These are phyloP conservation scores for Cnidoscolus chayamansa DNA, from an alignment of 441 rosid genomes.

Conservation along the genomic window DNA sequence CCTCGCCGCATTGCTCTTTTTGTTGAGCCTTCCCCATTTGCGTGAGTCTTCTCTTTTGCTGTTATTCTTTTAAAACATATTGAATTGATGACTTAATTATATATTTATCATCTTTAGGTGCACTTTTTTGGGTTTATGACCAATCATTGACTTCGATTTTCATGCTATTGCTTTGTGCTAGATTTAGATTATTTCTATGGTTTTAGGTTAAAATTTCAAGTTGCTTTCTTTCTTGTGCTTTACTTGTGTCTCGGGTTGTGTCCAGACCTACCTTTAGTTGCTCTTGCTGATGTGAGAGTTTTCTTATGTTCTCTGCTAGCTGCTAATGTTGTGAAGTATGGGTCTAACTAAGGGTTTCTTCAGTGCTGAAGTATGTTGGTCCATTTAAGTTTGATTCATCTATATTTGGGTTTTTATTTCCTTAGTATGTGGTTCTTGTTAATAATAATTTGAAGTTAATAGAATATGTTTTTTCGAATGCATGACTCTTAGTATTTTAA, in stretches of 20 bases:
- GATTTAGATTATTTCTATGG: slow-evolving; percentile 16
- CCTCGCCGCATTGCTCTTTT: slow-evolving; percentile 92
- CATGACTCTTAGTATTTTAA: no score
- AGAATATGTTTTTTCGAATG: no score
- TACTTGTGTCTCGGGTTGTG: no score
- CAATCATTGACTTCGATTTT: slow-evolving; percentile 13
- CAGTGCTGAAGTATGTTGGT: not conserved
- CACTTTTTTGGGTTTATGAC: not conserved
- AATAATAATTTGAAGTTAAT: no score
- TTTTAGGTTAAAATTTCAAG: not conserved
- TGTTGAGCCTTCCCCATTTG: slow-evolving; percentile 96
- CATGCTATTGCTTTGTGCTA: slow-evolving; percentile 17
- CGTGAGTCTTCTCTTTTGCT: slow-evolving; percentile 47
- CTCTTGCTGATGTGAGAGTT: not conserved
- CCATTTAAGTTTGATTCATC: not conserved
- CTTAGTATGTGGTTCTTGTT: no score
- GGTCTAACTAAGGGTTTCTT: slow-evolving; percentile 18
- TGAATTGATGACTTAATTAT: not conserved
- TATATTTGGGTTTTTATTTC: no score
- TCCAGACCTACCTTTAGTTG: not conserved
- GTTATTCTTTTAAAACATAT: not conserved
- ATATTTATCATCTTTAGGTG: not conserved
- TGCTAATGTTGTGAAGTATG: not conserved
- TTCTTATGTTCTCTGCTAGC: slow-evolving; percentile 5
- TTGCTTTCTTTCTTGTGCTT: no score